A percentile compares a stretch with the other conserved stretches of the same genome.
Conservation (phyloP, 495 filamentous ascomycete species). For the Podospora comata region DNA sequence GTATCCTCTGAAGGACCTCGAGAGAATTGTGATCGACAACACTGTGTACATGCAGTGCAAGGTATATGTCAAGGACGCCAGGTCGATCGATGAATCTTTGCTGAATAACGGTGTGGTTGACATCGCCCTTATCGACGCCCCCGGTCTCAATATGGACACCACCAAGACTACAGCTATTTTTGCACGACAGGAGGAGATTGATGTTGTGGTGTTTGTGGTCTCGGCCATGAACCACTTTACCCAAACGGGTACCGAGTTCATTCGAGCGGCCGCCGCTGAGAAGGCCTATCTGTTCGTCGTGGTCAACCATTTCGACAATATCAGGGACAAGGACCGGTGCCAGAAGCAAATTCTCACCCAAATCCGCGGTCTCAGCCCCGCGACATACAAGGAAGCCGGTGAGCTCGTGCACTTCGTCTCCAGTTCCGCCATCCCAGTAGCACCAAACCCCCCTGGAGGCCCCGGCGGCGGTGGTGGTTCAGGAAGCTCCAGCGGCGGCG, state of each 20-base stretch:
- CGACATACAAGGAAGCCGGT: slow-evolving; percentile 85
- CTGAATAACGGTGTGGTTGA: slow-evolving; percentile 98
- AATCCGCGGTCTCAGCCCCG: slow-evolving; percentile 76
- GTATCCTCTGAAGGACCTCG: slow-evolving; percentile 69
- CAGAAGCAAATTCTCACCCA: slow-evolving; percentile 91
- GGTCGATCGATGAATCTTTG: slow-evolving; percentile 86
- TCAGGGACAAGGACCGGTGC: slow-evolving; percentile 76
- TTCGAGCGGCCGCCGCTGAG: slow-evolving; percentile 89
- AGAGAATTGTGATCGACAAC: slow-evolving; percentile 86
- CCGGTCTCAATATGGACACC: slow-evolving; percentile 91
- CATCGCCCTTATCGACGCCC: slow-evolving; percentile 95
- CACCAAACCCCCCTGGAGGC: slow-evolving; percentile 51
- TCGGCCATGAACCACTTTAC: slow-evolving; percentile 98
- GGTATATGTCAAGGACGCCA: slow-evolving; percentile 90
- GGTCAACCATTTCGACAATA: slow-evolving; percentile 94
- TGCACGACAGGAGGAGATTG: slow-evolving; percentile 95
- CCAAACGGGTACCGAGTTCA: slow-evolving; percentile 92
- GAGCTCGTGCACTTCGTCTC: slow-evolving; percentile 98
- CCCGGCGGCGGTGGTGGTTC: slow-evolving; percentile 56
- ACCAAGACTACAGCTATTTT: slow-evolving; percentile 96
- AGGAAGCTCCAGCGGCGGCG: slow-evolving; percentile 55
- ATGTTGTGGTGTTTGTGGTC: slow-evolving; percentile 97
- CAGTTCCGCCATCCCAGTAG: slow-evolving; percentile 84
- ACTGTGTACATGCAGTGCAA: slow-evolving; percentile 89
- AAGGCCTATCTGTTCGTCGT: slow-evolving; percentile 99